Percentiles rank a stretch among this genome's conserved stretches.
Evolutionary conservation across 2,329 filamentous ascomycete species (phyloP).

Genomic region (Alternaria longipes): DNA sequence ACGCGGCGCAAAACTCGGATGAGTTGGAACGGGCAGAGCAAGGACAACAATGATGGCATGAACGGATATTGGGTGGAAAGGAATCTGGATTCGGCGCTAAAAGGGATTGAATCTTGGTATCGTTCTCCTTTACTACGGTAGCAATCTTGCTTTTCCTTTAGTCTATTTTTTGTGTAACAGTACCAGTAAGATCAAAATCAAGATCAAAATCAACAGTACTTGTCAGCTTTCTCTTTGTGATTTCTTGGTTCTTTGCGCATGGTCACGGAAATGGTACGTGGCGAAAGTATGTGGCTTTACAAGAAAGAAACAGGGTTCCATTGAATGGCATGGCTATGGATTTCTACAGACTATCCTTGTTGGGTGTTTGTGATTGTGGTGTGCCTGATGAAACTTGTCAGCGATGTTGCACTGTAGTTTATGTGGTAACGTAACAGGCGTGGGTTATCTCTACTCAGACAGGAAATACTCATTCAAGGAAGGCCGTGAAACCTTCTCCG

Average conservation of each 20-base stretch:
- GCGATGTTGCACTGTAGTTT: not conserved
- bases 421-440: not conserved
- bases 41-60: constrained; percentile 3
- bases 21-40: not conserved
- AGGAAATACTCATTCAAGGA: constrained; percentile 34
- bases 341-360: not conserved
- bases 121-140: not conserved
- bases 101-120: constrained; percentile 6
- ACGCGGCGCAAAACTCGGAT: not conserved
- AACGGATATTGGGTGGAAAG: constrained; percentile 9
- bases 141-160: not conserved
- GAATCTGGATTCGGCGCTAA: constrained; percentile 10
- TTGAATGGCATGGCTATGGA: not conserved
- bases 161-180: not conserved
- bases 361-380: not conserved
- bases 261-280: not conserved
- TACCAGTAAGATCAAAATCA: not conserved
- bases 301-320: not conserved
- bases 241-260: not conserved
- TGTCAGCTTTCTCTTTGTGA: not conserved
- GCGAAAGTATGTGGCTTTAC: not conserved
- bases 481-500: constrained; percentile 44
- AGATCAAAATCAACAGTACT: not conserved
- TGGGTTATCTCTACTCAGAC: not conserved
- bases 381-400: not conserved